A percentile compares a stretch with the other conserved stretches of the same genome.
Evolutionary conservation across 2,329 filamentous ascomycete species (phyloP).

Genomic region (Dichotomopilus funicola): DNA sequence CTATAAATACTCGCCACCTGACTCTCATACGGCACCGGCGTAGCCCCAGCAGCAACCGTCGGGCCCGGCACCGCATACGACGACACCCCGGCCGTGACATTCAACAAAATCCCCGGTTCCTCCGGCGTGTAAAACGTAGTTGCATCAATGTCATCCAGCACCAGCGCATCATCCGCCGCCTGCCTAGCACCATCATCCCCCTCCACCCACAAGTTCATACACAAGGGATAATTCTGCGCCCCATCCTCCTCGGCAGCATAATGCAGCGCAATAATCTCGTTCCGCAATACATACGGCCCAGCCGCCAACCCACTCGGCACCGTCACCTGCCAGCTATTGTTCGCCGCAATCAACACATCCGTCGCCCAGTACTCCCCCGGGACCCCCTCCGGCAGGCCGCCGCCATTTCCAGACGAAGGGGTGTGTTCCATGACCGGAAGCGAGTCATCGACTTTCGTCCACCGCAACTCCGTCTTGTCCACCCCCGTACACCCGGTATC

Average conservation of each 20-base stretch:
- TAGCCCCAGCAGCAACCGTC: conserved; percentile 23
- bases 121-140: conserved; percentile 22
- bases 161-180: not conserved
- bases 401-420: not conserved
- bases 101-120: conserved; percentile 24
- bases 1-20: conserved; percentile 17
- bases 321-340: conserved; percentile 44
- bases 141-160: conserved; percentile 17
- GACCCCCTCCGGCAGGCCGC: conserved; percentile 9
- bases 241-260: conserved; percentile 22
- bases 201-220: conserved; percentile 28
- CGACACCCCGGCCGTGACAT: conserved; percentile 20
- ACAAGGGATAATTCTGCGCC: conserved; percentile 30
- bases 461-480: conserved; percentile 34
- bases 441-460: conserved; percentile 39
- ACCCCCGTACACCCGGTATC: conserved; percentile 31
- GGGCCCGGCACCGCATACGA: conserved; percentile 27
- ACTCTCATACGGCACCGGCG: conserved; percentile 21
- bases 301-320: conserved; percentile 37
- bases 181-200: not conserved
- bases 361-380: conserved; percentile 33
- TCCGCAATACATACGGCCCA: conserved; percentile 47
- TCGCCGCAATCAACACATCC: conserved; percentile 44
- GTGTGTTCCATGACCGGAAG: conserved; percentile 23
- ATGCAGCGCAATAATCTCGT: conserved; percentile 42